Base-by-base conservation (phyloP, 768 basidiomycete species). In the Boletus rufocinnamomeus region DNA sequence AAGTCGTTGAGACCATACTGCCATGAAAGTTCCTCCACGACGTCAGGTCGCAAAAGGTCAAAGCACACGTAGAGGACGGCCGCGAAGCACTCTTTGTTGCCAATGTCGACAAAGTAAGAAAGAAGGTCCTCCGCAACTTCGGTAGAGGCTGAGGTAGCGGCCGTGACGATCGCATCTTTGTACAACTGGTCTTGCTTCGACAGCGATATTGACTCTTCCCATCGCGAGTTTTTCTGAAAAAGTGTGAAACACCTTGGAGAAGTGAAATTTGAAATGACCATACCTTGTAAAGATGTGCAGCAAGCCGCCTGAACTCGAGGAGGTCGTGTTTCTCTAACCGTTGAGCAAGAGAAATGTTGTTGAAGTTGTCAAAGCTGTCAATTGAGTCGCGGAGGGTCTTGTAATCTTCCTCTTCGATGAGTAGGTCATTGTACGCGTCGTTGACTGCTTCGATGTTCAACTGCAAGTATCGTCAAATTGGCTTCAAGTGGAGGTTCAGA, bases 331-430 rank as follows among this genome's bases (percentile, higher is more conserved):
- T 85, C 75, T 97, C 93, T 56, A 99, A 75, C 50, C 91, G 84
- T 66, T 84, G 83, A 1, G 96, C 95, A 34, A 99, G 85, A 32
- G 78, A 82, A 59, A 93, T 86, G 65, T 91, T 93, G 75, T 98
- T 92, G 79, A 97, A 99, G 76, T 97, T 98, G 76, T 98, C 95
- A 69, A 97, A 95, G 72, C 95, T 95, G 76, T 98, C 96, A 52
- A 98, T 95, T 11, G 93, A 95, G 73, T 97, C 97, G 10, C 96
- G 91, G 9, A 99, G 84, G 0, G 96, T 98, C 75, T 96, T 94
- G 80, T 95, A 93, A 71, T 99, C 96, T 75, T 99, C 97, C 73
- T 99, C 97, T 73, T 99, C 97, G 59, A 99, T 98, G 44, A 98
- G 81, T n/a, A 99, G 79, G 68, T 94, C 91, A 67, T 98, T 98